phyloP scores from a whole-genome alignment of 768 basidiomycete species.

The Tylopilus felleus region DNA sequence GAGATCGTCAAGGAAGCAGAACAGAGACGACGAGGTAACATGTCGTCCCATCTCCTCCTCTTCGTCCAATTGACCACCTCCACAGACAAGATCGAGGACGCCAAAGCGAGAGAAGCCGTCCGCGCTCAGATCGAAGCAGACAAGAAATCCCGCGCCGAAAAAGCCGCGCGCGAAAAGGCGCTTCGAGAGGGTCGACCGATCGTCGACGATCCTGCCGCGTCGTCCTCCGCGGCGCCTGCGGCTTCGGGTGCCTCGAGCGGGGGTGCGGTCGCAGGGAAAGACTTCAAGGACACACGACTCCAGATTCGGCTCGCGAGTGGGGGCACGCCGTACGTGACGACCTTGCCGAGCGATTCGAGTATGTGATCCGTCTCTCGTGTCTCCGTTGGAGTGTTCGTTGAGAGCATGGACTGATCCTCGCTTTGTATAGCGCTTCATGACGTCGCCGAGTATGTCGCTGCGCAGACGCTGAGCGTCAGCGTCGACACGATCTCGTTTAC shows the following conservation, averaged over 20 bases:
- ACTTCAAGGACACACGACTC: slow-evolving; percentile 83
- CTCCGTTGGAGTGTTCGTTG: no score
- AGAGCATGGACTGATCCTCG: background rate
- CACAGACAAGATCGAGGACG: slow-evolving; percentile 87
- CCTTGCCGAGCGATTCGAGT: slow-evolving; percentile 77
- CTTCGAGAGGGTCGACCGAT: slow-evolving; percentile 71
- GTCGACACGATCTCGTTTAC: slow-evolving; percentile 78
- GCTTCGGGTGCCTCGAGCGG: slow-evolving; percentile 34
- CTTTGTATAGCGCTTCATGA: slow-evolving; percentile 63
- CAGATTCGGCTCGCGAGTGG: slow-evolving; percentile 87
- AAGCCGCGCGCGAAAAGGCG: slow-evolving; percentile 87
- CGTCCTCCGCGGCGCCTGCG: slow-evolving; percentile 21
- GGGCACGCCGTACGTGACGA: slow-evolving; percentile 73
- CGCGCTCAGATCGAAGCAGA: slow-evolving; percentile 95
- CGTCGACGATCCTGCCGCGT: slow-evolving; percentile 31
- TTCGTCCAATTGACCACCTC: background rate
- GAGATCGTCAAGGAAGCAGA: slow-evolving; percentile 83
- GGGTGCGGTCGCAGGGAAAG: slow-evolving; percentile 51
- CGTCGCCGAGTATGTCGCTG: slow-evolving; percentile 85
- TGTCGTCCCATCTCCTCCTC: background rate
- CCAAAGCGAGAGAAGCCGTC: slow-evolving; percentile 78
- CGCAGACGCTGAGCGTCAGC: slow-evolving; percentile 63
- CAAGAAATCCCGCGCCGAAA: slow-evolving; percentile 85
- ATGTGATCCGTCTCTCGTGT: slow-evolving; percentile 26
- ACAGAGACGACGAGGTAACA: slow-evolving; percentile 69